Evolutionary conservation across 1,284 basidiomycete species (phyloP), one percentile per base, ranked within the genome.

Genomic region (Leccinum glutinopallens): DNA sequence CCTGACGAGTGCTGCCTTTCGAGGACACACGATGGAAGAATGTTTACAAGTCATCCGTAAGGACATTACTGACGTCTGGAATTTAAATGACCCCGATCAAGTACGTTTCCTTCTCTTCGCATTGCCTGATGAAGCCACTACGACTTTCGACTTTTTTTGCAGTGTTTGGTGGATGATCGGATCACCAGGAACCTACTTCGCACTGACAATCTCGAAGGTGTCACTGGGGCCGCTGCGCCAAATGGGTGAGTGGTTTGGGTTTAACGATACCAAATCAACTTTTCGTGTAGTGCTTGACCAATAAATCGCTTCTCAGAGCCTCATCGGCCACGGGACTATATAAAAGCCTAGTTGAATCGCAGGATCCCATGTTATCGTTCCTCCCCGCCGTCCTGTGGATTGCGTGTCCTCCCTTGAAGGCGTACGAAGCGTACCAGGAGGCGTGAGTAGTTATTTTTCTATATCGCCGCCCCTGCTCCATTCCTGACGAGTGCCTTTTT

Each of bases 321-420:
- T 22, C 69, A 1, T 66, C 39, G 19, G 15, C 58, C n/a, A 17
- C 13, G 4, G 66, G 58, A 12, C 5, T 60, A 9, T 0, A 32
- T 2, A 43, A 5, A 17, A n/a, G 2, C 7, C 49, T 66, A 39
- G 4, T 39, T 2, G 35, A 1, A 25, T 32, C 66, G 6, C 58
- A 63, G 53, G 66, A 61, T 6, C 2, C 17, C 17, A 22, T 49
- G 4, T 6, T 68, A 7, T 2, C 37, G 5, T 2, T 41, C 19
- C 9, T 49, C 25, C 56, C 7, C 13, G 7, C 56, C 2, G 32
- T 60, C 17, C 54, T 37, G 6, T 5, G 19, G 29, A 1, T 60
- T 10, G 37, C n/a, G n/a, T 19, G 54, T 2, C 5, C 65, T 70
- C 69, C 73, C 59, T 65, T 35, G 66, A 49, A 4, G 9, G n/a